phyloP scores from a whole-genome alignment of 371 early-diverging fungal species.

The Massospora cicadina region DNA sequence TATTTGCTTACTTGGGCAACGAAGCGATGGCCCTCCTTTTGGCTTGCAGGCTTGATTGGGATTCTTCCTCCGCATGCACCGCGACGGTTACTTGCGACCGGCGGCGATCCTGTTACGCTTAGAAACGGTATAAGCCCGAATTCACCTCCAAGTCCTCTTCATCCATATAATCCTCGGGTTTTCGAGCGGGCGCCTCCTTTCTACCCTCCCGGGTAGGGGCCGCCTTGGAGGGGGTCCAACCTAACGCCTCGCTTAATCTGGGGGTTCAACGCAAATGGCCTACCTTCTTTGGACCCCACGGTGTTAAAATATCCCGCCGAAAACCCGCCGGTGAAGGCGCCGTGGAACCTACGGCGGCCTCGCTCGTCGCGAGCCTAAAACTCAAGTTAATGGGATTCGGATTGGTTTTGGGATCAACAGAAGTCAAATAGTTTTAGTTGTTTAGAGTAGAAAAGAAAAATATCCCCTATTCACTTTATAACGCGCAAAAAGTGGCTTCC shows the following conservation, averaged over 20 bases:
- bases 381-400: not conserved
- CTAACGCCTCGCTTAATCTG: constrained; percentile 18
- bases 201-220: constrained; percentile 34
- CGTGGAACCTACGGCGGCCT: constrained; percentile 75
- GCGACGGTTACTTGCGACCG: constrained; percentile 6
- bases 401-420: no score
- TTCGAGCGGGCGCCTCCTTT: constrained; percentile 23
- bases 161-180: constrained; percentile 82
- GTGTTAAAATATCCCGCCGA: constrained; percentile 89
- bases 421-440: no score
- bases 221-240: constrained; percentile 58
- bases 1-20: not conserved
- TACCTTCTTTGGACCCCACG: constrained; percentile 90
- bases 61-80: not conserved
- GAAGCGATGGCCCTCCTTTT: not conserved
- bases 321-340: constrained; percentile 89
- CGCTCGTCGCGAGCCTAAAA: constrained; percentile 58
- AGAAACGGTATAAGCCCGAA: not conserved
- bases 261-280: not conserved
- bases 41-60: constrained; percentile 9
- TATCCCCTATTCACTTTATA: no score
- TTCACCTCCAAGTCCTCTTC: constrained; percentile 63
- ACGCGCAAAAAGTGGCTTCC: no score
- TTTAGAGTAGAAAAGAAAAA: no score
- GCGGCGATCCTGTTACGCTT: not conserved